phyloP scores from a whole-genome alignment of 2,329 filamentous ascomycete genomes.

The Cercospora sp. region DNA sequence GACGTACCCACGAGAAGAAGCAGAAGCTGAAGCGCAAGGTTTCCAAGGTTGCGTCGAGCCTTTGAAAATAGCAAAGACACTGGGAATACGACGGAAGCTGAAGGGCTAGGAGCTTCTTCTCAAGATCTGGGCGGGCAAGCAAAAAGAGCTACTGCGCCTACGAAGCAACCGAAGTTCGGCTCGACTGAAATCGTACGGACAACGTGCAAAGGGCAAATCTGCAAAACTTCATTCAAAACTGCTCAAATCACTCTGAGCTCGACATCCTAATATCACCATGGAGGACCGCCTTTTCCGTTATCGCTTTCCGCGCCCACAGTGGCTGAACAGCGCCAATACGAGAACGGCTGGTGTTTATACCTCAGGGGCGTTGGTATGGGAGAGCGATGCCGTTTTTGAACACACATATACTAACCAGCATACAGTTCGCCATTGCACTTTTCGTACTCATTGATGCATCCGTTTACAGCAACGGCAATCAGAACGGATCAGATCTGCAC shows the following conservation, averaged over 20 bases:
- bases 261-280: not conserved
- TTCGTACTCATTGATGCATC: constrained; percentile 69
- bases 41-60: not conserved
- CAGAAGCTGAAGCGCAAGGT: not conserved
- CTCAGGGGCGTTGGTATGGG: constrained; percentile 63
- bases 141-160: not conserved
- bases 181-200: not conserved
- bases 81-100: not conserved
- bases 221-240: constrained; percentile 5
- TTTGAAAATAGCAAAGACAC: constrained; percentile 10
- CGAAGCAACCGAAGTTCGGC: constrained; percentile 1
- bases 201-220: constrained; percentile 8
- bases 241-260: not conserved
- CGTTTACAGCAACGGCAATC: constrained; percentile 61
- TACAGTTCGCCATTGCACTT: constrained; percentile 67
- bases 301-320: constrained; percentile 66
- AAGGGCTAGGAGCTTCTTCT: not conserved
- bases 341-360: constrained; percentile 66
- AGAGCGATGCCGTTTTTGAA: not conserved
- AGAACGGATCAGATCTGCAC: constrained; percentile 60
- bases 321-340: constrained; percentile 65
- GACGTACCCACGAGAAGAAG: not conserved
- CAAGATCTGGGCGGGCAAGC: constrained; percentile 1
- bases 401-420: not conserved
- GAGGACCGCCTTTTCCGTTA: constrained; percentile 62